A percentile compares a stretch with the other conserved stretches of the same genome.
These are phyloP conservation scores for Suhomyces terraborum DNA, from an alignment of 1,139 yeast genomes.

Conservation along the genomic window DNA sequence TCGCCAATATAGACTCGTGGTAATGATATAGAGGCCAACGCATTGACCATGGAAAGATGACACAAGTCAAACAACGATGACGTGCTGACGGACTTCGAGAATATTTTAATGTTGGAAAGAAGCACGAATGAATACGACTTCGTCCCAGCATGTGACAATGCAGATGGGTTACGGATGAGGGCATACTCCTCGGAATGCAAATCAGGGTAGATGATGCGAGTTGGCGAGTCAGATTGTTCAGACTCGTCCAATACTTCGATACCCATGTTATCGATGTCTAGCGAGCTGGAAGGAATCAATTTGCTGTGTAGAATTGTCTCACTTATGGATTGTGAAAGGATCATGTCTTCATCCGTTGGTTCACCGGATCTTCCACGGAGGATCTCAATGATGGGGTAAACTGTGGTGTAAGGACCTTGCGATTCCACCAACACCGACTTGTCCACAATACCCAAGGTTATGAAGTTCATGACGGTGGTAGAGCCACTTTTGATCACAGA, in stretches of 20 bases:
- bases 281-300: constrained; percentile 47
- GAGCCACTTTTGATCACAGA: constrained; percentile 71
- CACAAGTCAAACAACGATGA: constrained; percentile 69
- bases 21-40: constrained; percentile 58
- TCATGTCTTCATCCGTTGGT: constrained; percentile 91
- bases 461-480: constrained; percentile 74
- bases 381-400: constrained; percentile 81
- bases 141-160: constrained; percentile 25
- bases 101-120: constrained; percentile 73
- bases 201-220: constrained; percentile 37
- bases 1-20: constrained; percentile 72
- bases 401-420: constrained; percentile 38
- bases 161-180: constrained; percentile 18
- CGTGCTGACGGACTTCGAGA: constrained; percentile 70
- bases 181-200: constrained; percentile 26
- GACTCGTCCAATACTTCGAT: constrained; percentile 47
- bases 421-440: constrained; percentile 20
- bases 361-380: constrained; percentile 76
- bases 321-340: constrained; percentile 66
- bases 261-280: constrained; percentile 52
- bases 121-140: constrained; percentile 59
- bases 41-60: constrained; percentile 67
- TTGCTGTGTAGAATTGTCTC: constrained; percentile 60
- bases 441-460: constrained; percentile 65
- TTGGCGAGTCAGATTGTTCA: constrained; percentile 17